Evolutionary conservation across 1,139 yeast species (phyloP).

Genomic region (Geotrichum carabidarum): DNA sequence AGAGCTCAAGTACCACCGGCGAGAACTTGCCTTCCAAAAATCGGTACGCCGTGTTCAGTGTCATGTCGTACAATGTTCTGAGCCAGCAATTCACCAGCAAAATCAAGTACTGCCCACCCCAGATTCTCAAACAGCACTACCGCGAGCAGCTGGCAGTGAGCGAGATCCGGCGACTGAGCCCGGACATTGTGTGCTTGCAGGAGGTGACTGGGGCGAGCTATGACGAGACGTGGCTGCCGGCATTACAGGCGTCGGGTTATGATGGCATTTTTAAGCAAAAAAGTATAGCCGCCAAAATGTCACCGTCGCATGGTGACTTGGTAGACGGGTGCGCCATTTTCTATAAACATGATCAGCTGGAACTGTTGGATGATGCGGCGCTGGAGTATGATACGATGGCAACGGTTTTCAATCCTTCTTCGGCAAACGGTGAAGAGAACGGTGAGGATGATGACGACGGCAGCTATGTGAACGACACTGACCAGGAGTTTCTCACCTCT

Average conservation of each 20-base stretch:
- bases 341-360: neutral
- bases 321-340: slow-evolving; percentile 4
- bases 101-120: neutral
- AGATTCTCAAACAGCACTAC: neutral
- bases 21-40: neutral
- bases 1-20: neutral
- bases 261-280: slow-evolving; percentile 1
- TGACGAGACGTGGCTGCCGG: neutral
- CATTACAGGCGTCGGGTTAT: neutral
- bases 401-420: neutral
- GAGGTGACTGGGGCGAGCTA: slow-evolving; percentile 4
- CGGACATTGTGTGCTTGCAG: slow-evolving; percentile 10
- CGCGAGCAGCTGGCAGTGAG: slow-evolving; percentile 1
- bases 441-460: too few relatives aligned
- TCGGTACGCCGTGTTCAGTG: neutral
- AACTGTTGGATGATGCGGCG: neutral
- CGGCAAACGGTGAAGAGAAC: too few relatives aligned
- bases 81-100: neutral
- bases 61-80: slow-evolving; percentile 5
- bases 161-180: slow-evolving; percentile 5
- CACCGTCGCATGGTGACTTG: neutral
- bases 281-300: neutral
- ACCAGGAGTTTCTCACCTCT: neutral
- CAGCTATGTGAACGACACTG: neutral
- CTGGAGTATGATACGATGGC: neutral